Conservation (phyloP, 495 filamentous ascomycete species). For the Podospora fimiseda region DNA sequence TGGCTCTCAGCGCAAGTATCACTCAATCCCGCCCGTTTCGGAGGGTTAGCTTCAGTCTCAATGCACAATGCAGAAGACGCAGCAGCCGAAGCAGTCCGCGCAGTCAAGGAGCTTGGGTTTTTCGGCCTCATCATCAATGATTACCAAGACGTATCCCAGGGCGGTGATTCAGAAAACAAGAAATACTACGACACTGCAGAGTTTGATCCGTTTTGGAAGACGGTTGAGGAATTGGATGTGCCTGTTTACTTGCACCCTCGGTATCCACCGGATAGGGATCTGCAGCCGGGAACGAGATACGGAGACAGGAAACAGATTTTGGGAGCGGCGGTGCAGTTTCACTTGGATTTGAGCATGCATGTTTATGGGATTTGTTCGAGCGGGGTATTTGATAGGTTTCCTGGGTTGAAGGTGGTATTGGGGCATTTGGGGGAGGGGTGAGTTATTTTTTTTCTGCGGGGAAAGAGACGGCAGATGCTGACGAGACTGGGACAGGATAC, state of each 20-base stretch:
- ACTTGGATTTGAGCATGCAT: conserved; percentile 34
- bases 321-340: conserved; percentile 32
- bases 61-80: conserved; percentile 46
- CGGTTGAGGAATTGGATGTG: conserved; percentile 51
- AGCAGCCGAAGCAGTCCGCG: conserved; percentile 48
- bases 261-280: conserved; percentile 30
- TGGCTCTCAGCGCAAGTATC: conserved; percentile 49
- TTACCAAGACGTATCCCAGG: conserved; percentile 27
- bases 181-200: conserved; percentile 53
- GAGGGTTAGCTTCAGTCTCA: conserved; percentile 45
- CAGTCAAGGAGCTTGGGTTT: conserved; percentile 50
- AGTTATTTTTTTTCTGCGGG: conserved; percentile 5
- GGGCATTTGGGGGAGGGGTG: conserved; percentile 57
- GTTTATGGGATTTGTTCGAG: conserved; percentile 30
- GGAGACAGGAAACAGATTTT: conserved; percentile 27
- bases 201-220: conserved; percentile 54
- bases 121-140: conserved; percentile 56
- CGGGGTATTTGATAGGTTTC: conserved; percentile 47
- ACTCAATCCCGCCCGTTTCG: conserved; percentile 47
- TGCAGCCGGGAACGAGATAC: conserved; percentile 17
- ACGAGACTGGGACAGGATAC: conserved; percentile 36
- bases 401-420: conserved; percentile 51
- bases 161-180: conserved; percentile 21
- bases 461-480: background rate
- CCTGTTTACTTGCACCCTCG: conserved; percentile 58